phyloP scores from a whole-genome alignment of 2,329 filamentous ascomycete genomes.

The Aspergillus neoniger region DNA sequence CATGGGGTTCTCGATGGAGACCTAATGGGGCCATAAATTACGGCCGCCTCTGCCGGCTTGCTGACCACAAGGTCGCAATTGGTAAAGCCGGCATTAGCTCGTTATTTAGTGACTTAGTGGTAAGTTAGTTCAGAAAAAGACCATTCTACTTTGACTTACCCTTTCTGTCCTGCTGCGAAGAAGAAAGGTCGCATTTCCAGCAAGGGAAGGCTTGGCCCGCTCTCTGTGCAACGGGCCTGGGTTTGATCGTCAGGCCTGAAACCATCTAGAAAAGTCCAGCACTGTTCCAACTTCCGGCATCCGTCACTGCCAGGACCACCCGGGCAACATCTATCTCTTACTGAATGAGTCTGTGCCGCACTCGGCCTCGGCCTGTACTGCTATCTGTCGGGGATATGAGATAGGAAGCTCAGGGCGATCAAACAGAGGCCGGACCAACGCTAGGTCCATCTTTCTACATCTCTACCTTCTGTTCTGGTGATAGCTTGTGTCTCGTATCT shows the following conservation, averaged over 20 bases:
- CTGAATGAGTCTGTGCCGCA: background rate
- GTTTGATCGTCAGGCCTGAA: slow-evolving; percentile 39
- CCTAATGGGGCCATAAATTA: slow-evolving; percentile 13
- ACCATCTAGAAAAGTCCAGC: slow-evolving; percentile 33
- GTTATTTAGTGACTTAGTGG: background rate
- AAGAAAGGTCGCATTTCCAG: background rate
- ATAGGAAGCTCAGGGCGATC: background rate
- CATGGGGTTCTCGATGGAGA: slow-evolving; percentile 5
- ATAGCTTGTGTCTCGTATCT: background rate
- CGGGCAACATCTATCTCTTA: background rate
- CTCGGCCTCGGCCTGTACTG: background rate
- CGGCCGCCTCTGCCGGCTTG: background rate
- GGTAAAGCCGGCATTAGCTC: too few species aligned
- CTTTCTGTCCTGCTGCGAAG: background rate
- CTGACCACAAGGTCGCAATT: background rate
- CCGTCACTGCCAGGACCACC: background rate
- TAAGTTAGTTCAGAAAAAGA: too few species aligned
- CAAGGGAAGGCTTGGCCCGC: slow-evolving; percentile 15
- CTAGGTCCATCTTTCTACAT: slow-evolving; percentile 1
- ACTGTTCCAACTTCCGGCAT: slow-evolving; percentile 10
- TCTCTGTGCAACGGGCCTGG: slow-evolving; percentile 13
- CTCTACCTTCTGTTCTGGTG: background rate
- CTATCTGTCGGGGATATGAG: background rate
- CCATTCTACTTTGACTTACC: too few species aligned
- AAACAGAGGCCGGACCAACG: background rate